These are phyloP conservation scores for Scheffersomyces lignosus DNA, from an alignment of 805 yeast species.

Conservation along the genomic window DNA sequence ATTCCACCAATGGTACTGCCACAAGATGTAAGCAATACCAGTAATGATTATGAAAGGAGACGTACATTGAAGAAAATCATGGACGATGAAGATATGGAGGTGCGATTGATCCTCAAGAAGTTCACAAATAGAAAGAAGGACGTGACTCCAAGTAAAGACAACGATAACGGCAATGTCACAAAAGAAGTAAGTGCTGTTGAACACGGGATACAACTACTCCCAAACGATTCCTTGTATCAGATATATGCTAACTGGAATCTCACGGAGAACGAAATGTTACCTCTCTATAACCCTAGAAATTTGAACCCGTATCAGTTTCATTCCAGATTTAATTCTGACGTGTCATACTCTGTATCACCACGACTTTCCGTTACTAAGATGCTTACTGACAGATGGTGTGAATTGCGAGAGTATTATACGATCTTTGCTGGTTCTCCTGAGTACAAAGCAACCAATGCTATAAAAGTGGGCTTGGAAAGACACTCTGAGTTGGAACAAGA, in stretches of 20 bases:
- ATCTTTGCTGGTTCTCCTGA: conserved; percentile 46
- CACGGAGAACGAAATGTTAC: neutral
- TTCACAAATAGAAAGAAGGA: too few species aligned
- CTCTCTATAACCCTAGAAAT: conserved; percentile 3
- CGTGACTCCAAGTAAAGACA: too few species aligned
- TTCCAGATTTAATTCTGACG: conserved; percentile 22
- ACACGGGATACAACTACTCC: too few species aligned
- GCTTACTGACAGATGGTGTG: conserved; percentile 67
- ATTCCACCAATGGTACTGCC: too few species aligned
- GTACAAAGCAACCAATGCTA: conserved; percentile 32
- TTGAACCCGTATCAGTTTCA: conserved; percentile 25
- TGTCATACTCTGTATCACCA: conserved; percentile 23
- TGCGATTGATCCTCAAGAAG: neutral
- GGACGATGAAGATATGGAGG: neutral
- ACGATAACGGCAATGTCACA: too few species aligned
- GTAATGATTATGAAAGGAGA: too few species aligned
- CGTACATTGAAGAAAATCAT: neutral
- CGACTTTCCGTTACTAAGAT: conserved; percentile 62
- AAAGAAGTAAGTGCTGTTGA: too few species aligned
- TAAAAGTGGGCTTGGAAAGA: conserved; percentile 46
- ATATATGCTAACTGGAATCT: conserved; percentile 6
- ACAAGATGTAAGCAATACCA: too few species aligned
- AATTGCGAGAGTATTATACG: conserved; percentile 54
- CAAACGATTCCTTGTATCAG: conserved; percentile 1
- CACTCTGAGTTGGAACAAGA: conserved; percentile 50